Base-by-base conservation (phyloP, 768 basidiomycete genomes). In the Saitozyma podzolica region DNA sequence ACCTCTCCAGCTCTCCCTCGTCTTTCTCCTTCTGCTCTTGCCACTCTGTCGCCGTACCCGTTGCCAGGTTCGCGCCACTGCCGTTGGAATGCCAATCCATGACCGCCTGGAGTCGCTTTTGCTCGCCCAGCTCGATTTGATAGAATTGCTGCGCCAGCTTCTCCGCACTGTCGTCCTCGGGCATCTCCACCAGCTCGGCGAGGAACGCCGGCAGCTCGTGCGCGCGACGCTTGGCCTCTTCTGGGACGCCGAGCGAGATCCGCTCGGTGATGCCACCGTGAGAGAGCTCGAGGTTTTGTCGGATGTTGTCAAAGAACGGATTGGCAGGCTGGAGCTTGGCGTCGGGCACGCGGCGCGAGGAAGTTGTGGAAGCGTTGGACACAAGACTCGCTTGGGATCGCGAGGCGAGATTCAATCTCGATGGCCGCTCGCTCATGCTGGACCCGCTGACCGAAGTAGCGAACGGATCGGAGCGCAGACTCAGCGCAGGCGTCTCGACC, bases 241-340 rank as follows among this genome's bases (percentile, higher is more conserved):
- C 71, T 1, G 86, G 82, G 14, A 88, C 80, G 51, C 80, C 80
- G 56, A 96, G 85, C 13, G 90, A 87, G 43, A 95, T 94, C 41
- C 90, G 88, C 70, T 92, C 90, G 0, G 87, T 89, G 60, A 78
- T 78, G 64, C 83, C 75, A 3, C 82, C 83, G 29, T 82, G 83
- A 2, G 87, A 85, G 20, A 96, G 85, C 80, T 96, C 92, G 2
- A 87, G 76, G 62, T 82, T 81, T 56, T 82, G 81, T 20, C 82
- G 75, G 70, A 98, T 90, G 70, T 89, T 88, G 79, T 98, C 94
- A 69, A 91, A 97, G 82, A 98, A 98, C 9, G 95, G 95, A 76
- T 95, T 97, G 68, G 83, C 86, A 6, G 88, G 71, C 71, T 81
- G 75, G 55, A 78, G 39, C 67, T 55, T 73, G 16, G 54, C 65